These are phyloP conservation scores for Hypoxylon trugodes DNA, from an alignment of 495 filamentous ascomycete species.

Conservation along the genomic window DNA sequence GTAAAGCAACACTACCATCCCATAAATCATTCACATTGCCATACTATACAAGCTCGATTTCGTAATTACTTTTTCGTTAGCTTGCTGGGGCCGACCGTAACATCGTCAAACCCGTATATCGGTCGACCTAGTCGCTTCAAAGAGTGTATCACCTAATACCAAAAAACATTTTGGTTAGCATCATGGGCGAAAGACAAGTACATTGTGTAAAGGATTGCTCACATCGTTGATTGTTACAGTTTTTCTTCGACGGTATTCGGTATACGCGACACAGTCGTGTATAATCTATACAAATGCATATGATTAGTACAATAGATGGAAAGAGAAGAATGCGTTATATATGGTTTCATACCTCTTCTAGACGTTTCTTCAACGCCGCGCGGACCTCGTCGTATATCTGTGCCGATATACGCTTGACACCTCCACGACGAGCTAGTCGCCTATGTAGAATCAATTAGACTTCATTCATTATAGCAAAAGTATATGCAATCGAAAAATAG, in stretches of 20 bases:
- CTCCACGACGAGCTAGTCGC: conserved; percentile 80
- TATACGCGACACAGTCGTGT: conserved; percentile 57
- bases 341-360: conserved; percentile 60
- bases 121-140: conserved; percentile 58
- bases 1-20: too few relatives aligned
- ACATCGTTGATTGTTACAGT: conserved; percentile 73
- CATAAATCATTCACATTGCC: too few relatives aligned
- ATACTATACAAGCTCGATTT: too few relatives aligned
- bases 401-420: conserved; percentile 75
- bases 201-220: conserved; percentile 37
- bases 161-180: neutral
- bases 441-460: conserved; percentile 51
- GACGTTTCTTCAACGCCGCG: conserved; percentile 56
- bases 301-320: conserved; percentile 11
- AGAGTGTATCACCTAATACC: conserved; percentile 68
- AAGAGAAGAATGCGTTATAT: neutral
- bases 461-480: conserved; percentile 3
- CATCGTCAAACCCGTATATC: conserved; percentile 60
- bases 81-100: neutral
- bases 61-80: neutral
- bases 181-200: neutral
- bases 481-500: neutral
- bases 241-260: conserved; percentile 61
- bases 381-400: conserved; percentile 78
- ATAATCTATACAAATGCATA: conserved; percentile 57